Conservation (phyloP, 2,329 filamentous ascomycete species). For the Trichoderma atrobrunneum region DNA sequence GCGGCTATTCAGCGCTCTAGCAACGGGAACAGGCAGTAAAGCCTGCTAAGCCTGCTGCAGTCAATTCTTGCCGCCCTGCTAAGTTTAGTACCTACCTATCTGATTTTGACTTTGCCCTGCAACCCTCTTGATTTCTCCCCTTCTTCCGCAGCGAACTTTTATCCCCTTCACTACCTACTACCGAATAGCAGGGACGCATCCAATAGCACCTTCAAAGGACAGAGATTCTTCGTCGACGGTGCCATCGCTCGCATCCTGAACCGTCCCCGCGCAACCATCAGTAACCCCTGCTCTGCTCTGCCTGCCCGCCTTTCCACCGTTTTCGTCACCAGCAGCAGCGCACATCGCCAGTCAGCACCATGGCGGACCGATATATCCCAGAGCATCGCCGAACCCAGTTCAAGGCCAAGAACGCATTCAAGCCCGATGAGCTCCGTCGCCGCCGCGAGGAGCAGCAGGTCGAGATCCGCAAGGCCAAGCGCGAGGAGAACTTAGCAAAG, state of each 20-base stretch:
- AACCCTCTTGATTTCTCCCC: slow-evolving; percentile 14
- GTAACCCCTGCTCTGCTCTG: background rate
- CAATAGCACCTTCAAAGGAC: slow-evolving; percentile 7
- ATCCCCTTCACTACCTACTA: background rate
- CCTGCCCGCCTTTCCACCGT: slow-evolving; percentile 20
- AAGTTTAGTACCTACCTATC: background rate
- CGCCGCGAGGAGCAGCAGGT: slow-evolving; percentile 99
- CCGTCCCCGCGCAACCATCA: slow-evolving; percentile 29
- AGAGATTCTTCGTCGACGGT: slow-evolving; percentile 8
- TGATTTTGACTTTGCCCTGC: slow-evolving; percentile 15
- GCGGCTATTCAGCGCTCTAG: slow-evolving; percentile 15
- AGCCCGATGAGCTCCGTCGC: slow-evolving; percentile 96
- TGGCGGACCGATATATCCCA: slow-evolving; percentile 99
- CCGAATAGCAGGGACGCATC: slow-evolving; percentile 15
- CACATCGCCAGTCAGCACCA: slow-evolving; percentile 53
- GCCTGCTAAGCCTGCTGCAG: slow-evolving; percentile 7
- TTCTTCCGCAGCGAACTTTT: background rate
- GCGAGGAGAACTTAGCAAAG: slow-evolving; percentile 98
- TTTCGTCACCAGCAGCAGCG: slow-evolving; percentile 15
- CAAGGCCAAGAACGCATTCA: slow-evolving; percentile 99
- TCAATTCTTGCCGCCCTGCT: slow-evolving; percentile 16
- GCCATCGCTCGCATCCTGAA: slow-evolving; percentile 15
- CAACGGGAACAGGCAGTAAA: slow-evolving; percentile 8
- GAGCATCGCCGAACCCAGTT: slow-evolving; percentile 99
- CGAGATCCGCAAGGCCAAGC: slow-evolving; percentile 97